A percentile compares a stretch with the other conserved stretches of the same genome.
These are phyloP conservation scores for Oryza punctata DNA, from an alignment of 176 grass and related monocot genomes.

Conservation along the genomic window DNA sequence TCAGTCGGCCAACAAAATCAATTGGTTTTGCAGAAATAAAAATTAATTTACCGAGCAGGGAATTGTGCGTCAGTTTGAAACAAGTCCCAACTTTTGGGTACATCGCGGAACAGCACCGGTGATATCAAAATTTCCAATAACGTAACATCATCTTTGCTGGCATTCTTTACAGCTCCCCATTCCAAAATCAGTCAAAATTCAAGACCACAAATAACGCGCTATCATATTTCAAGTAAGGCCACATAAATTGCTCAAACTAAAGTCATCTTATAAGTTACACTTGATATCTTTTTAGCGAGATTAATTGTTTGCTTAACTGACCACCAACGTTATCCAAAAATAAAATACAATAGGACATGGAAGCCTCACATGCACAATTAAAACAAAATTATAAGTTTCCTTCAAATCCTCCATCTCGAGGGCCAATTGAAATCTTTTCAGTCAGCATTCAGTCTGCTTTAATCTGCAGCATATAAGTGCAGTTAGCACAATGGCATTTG, in stretches of 20 bases:
- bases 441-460: not conserved
- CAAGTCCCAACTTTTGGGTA: no score
- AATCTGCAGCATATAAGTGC: not conserved
- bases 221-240: not conserved
- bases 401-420: not conserved
- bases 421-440: not conserved
- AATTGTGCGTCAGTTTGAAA: no score
- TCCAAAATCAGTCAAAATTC: no score
- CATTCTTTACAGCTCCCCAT: no score
- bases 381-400: not conserved
- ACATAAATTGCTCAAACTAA: not conserved
- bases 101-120: no score
- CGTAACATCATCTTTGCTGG: no score
- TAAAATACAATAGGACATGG: not conserved
- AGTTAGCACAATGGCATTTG: not conserved
- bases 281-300: not conserved
- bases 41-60: no score
- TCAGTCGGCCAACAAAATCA: no score
- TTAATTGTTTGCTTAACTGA: slow-evolving; percentile 1
- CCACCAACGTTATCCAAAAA: slow-evolving; percentile 1
- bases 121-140: no score
- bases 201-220: not conserved
- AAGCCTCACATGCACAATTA: not conserved
- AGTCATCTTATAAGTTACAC: not conserved
- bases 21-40: no score